These are phyloP conservation scores for Apostasia ramifera DNA, from an alignment of 106 monocot genomes.

Conservation along the genomic window DNA sequence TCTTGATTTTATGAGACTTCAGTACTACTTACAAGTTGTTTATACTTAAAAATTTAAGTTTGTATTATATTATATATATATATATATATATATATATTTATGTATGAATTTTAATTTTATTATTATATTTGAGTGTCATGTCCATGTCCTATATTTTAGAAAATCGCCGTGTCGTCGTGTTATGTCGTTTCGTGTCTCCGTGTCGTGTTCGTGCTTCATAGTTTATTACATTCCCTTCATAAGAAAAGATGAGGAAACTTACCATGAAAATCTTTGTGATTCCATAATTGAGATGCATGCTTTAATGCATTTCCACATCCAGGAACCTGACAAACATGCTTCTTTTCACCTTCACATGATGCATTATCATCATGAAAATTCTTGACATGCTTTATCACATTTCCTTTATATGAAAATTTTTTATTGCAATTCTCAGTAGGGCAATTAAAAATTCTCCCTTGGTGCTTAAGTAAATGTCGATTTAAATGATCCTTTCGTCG, in stretches of 20 bases:
- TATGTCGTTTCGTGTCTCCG: too few relatives aligned
- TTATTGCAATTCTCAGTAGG: slow-evolving; percentile 45
- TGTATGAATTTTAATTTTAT: too few relatives aligned
- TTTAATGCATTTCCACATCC: slow-evolving; percentile 72
- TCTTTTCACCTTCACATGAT: slow-evolving; percentile 23
- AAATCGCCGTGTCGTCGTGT: too few relatives aligned
- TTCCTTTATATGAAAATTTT: slow-evolving; percentile 51
- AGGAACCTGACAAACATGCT: slow-evolving; percentile 41
- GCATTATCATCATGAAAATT: slow-evolving; percentile 50
- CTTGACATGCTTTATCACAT: slow-evolving; percentile 69
- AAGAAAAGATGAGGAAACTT: not conserved
- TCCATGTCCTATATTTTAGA: too few relatives aligned
- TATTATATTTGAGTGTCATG: too few relatives aligned
- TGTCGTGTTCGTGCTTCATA: too few relatives aligned
- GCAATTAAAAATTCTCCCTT: slow-evolving; percentile 72
- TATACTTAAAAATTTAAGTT: too few relatives aligned
- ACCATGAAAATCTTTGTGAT: slow-evolving; percentile 75
- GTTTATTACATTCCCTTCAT: slow-evolving; percentile 42
- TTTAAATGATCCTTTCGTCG: slow-evolving; percentile 77
- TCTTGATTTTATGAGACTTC: too few relatives aligned
- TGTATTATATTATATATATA: too few relatives aligned
- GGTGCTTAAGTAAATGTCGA: slow-evolving; percentile 56
- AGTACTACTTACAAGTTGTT: too few relatives aligned
- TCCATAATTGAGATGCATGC: slow-evolving; percentile 58
- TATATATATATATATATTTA: too few relatives aligned